Evolutionary conservation across 179 eudicot species (phyloP).

Genomic region (Spergularia azorica): DNA sequence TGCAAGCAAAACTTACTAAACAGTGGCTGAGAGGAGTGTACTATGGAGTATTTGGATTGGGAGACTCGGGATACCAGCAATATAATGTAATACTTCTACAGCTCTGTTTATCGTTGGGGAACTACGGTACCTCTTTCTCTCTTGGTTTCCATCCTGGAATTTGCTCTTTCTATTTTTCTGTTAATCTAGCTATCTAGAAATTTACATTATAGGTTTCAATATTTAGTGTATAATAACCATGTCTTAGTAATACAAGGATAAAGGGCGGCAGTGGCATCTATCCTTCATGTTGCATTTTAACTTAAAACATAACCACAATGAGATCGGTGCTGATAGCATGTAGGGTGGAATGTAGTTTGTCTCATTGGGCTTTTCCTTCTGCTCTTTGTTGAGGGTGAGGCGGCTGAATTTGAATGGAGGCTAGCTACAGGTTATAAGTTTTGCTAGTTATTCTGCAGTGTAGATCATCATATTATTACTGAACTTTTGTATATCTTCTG

Average conservation of each 20-base stretch:
- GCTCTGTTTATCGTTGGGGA: conserved; percentile 41
- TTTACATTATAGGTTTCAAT: background rate
- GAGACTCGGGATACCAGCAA: conserved; percentile 97
- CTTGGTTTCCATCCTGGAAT: conserved; percentile 26
- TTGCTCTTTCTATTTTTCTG: conserved; percentile 12
- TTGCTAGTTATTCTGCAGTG: background rate
- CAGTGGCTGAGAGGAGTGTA: conserved; percentile 72
- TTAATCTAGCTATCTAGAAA: conserved; percentile 6
- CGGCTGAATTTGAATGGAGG: background rate
- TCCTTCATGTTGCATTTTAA: background rate
- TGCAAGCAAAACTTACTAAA: conserved; percentile 63
- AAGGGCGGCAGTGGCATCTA: background rate
- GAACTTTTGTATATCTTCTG: background rate
- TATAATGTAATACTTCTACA: conserved; percentile 76
- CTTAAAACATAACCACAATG: background rate
- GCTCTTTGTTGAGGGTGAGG: background rate
- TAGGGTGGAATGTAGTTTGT: conserved; percentile 3
- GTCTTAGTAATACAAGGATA: background rate
- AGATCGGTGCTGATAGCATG: background rate
- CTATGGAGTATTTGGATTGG: conserved; percentile 96
- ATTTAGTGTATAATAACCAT: background rate
- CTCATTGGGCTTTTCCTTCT: background rate
- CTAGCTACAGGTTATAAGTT: background rate
- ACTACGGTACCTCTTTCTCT: conserved; percentile 54
- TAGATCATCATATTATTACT: background rate